These are phyloP conservation scores for Suillus sp. DNA, from an alignment of 768 basidiomycete genomes.

Conservation along the genomic window DNA sequence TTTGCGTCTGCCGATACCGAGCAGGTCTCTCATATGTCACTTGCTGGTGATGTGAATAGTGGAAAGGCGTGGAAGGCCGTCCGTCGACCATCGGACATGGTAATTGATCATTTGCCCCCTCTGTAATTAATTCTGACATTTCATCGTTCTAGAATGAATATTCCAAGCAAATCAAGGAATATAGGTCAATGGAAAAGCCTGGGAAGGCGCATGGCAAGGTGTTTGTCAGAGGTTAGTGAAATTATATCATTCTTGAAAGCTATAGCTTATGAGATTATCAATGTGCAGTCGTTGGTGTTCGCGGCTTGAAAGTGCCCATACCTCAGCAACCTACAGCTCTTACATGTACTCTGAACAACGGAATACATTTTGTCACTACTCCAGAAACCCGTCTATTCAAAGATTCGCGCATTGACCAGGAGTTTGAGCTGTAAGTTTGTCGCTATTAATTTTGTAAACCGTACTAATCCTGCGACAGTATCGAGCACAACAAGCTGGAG, in stretches of 20 bases:
- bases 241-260: neutral
- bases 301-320: slow-evolving; percentile 72
- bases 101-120: slow-evolving; percentile 34
- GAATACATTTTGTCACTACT: slow-evolving; percentile 93
- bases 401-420: slow-evolving; percentile 76
- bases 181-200: slow-evolving; percentile 70
- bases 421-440: slow-evolving; percentile 81
- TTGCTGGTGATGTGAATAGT: slow-evolving; percentile 79
- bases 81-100: slow-evolving; percentile 93
- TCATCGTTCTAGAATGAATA: slow-evolving; percentile 78
- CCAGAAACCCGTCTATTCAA: slow-evolving; percentile 66
- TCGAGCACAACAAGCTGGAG: slow-evolving; percentile 93
- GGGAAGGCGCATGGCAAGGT: slow-evolving; percentile 90
- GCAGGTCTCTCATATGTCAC: slow-evolving; percentile 66
- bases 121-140: slow-evolving; percentile 6
- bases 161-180: slow-evolving; percentile 85
- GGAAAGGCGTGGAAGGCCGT: slow-evolving; percentile 87
- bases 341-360: slow-evolving; percentile 92
- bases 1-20: slow-evolving; percentile 79
- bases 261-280: slow-evolving; percentile 7
- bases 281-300: slow-evolving; percentile 70
- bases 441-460: neutral
- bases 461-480: slow-evolving; percentile 44
- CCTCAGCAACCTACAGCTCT: slow-evolving; percentile 75
- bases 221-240: slow-evolving; percentile 80